Conservation (phyloP, 768 basidiomycete genomes). For the Boletus patriciae region DNA sequence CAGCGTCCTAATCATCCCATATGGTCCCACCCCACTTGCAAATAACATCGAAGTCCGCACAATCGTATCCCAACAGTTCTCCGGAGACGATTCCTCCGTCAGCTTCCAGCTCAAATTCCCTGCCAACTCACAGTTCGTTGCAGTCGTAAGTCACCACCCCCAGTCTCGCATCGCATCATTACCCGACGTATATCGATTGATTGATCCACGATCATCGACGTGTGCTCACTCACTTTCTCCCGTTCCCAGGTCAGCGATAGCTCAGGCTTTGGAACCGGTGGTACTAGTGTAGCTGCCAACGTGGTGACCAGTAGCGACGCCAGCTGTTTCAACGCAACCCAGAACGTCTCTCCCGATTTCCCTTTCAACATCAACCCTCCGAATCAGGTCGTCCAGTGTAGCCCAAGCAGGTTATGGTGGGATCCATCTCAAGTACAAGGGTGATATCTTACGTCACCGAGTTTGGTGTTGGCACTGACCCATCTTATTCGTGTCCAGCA, state of each 20-base stretch:
- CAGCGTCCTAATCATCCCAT: conserved; percentile 63
- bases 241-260: conserved; percentile 54
- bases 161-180: background rate
- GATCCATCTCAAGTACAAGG: conserved; percentile 49
- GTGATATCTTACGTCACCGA: conserved; percentile 36
- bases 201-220: background rate
- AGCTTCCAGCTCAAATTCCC: conserved; percentile 66
- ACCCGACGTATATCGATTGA: background rate
- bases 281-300: conserved; percentile 65
- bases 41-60: conserved; percentile 64
- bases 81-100: conserved; percentile 38
- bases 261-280: conserved; percentile 66
- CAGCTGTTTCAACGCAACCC: conserved; percentile 58
- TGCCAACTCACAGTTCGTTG: conserved; percentile 68
- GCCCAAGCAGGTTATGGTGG: conserved; percentile 67
- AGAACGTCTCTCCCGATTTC: conserved; percentile 52
- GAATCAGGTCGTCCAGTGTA: conserved; percentile 67
- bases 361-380: conserved; percentile 60
- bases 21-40: conserved; percentile 58
- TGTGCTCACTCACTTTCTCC: background rate
- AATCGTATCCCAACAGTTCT: conserved; percentile 57
- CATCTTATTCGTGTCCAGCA: conserved; percentile 36
- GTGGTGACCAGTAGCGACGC: conserved; percentile 52
- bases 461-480: background rate
- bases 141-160: conserved; percentile 56